Evolutionary conservation across 1,284 basidiomycete species (phyloP).

Genomic region (Athelia sp.): DNA sequence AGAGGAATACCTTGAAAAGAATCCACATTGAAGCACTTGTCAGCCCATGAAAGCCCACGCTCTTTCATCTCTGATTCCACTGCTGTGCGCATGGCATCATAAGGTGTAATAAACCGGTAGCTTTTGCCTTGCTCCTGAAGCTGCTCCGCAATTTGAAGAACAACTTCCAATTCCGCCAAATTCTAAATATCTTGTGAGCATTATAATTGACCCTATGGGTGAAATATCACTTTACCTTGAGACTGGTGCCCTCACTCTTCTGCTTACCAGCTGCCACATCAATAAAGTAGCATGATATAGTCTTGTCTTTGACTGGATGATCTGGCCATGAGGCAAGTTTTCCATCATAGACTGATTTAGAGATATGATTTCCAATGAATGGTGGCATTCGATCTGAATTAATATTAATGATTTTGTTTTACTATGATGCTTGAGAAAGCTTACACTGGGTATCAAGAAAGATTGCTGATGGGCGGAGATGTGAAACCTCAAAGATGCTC

Average conservation of each 20-base stretch:
- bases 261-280: slow-evolving; percentile 38
- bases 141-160: slow-evolving; percentile 40
- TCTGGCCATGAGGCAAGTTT: slow-evolving; percentile 43
- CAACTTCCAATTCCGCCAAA: slow-evolving; percentile 36
- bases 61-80: slow-evolving; percentile 46
- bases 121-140: slow-evolving; percentile 37
- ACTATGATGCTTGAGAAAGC: neutral
- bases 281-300: slow-evolving; percentile 46
- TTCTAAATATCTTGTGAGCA: slow-evolving; percentile 35
- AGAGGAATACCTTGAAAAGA: slow-evolving; percentile 55
- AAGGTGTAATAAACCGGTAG: slow-evolving; percentile 66
- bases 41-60: slow-evolving; percentile 43
- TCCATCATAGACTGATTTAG: slow-evolving; percentile 52
- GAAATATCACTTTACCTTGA: slow-evolving; percentile 28
- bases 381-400: slow-evolving; percentile 71
- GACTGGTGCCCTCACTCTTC: slow-evolving; percentile 34
- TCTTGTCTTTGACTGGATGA: slow-evolving; percentile 36
- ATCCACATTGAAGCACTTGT: slow-evolving; percentile 62
- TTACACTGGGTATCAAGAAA: slow-evolving; percentile 58
- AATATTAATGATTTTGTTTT: neutral
- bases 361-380: slow-evolving; percentile 70
- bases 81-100: slow-evolving; percentile 55
- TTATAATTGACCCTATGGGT: slow-evolving; percentile 6
- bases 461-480: slow-evolving; percentile 35
- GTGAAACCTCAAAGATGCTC: slow-evolving; percentile 54